Evolutionary conservation across 2,329 filamentous ascomycete genomes (phyloP).

Genomic region (Tolypocladium sp.): DNA sequence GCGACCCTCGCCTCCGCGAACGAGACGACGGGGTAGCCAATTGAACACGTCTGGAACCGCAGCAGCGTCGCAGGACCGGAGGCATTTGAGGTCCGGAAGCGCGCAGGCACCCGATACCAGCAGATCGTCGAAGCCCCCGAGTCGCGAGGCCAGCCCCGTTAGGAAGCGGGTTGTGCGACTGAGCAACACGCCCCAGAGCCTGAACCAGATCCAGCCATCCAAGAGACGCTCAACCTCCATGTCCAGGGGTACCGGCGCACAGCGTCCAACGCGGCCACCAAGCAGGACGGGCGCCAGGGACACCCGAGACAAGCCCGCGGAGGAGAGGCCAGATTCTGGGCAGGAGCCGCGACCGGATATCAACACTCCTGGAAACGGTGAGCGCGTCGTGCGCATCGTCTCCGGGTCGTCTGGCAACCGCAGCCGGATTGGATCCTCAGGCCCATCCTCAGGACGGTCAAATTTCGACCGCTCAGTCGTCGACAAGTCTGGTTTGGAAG

Average conservation of each 20-base stretch:
- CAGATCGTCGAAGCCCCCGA: slow-evolving; percentile 29
- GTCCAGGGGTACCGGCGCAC: slow-evolving; percentile 22
- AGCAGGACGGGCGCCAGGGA: slow-evolving; percentile 33
- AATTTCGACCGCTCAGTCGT: slow-evolving; percentile 20
- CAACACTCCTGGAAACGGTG: slow-evolving; percentile 44
- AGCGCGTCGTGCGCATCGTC: slow-evolving; percentile 46
- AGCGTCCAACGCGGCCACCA: slow-evolving; percentile 18
- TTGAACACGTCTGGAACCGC: slow-evolving; percentile 35
- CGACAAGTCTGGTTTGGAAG: slow-evolving; percentile 26
- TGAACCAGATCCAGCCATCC: slow-evolving; percentile 27
- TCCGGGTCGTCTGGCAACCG: slow-evolving; percentile 40
- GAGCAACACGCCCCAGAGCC: slow-evolving; percentile 39
- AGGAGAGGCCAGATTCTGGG: slow-evolving; percentile 26
- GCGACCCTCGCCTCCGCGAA: slow-evolving; percentile 34
- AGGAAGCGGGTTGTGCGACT: slow-evolving; percentile 50
- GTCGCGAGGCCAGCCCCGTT: slow-evolving; percentile 41
- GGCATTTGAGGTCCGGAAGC: slow-evolving; percentile 39
- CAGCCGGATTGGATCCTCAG: slow-evolving; percentile 25
- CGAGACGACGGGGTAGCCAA: slow-evolving; percentile 39
- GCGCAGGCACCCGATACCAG: slow-evolving; percentile 25
- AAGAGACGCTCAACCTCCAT: slow-evolving; percentile 43
- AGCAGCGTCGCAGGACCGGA: slow-evolving; percentile 28
- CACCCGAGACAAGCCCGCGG: slow-evolving; percentile 30
- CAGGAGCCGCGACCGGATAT: slow-evolving; percentile 30
- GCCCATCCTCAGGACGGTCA: slow-evolving; percentile 26